Evolutionary conservation across 257 asterid genomes (phyloP).

Genomic region (Verbena officinalis): DNA sequence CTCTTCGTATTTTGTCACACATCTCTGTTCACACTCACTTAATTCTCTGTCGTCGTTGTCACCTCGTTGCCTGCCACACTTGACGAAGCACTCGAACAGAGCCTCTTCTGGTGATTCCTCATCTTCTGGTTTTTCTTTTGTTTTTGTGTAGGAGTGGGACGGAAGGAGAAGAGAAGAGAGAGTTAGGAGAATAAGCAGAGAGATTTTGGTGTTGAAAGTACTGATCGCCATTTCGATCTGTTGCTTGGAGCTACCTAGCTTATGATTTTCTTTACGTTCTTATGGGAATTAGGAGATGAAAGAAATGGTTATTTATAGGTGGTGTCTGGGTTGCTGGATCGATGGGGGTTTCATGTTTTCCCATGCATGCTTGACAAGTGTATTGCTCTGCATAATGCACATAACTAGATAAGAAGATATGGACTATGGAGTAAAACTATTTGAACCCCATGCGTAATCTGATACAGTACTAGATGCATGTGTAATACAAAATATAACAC

Average conservation of each 20-base stretch:
- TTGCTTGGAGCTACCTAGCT: not conserved
- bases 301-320: not conserved
- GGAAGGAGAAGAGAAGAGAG: constrained; percentile 27
- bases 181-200: constrained; percentile 20
- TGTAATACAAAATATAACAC: too few species aligned
- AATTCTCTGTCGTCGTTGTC: constrained; percentile 4
- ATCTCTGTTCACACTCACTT: constrained; percentile 24
- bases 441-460: too few species aligned
- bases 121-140: not conserved
- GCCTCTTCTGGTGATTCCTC: constrained; percentile 23
- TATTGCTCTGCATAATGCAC: not conserved
- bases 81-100: constrained; percentile 26
- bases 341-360: constrained; percentile 1
- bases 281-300: not conserved
- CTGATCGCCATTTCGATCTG: constrained; percentile 17
- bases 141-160: constrained; percentile 13
- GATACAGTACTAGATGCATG: too few species aligned
- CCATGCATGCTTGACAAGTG: constrained; percentile 29
- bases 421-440: too few species aligned
- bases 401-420: not conserved
- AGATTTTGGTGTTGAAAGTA: constrained; percentile 6
- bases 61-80: constrained; percentile 14
- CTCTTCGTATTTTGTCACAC: not conserved
- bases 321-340: not conserved
- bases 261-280: not conserved